These are phyloP conservation scores for Pyrenochaeta sp. DNA, from an alignment of 2,329 filamentous ascomycete genomes.

Conservation along the genomic window DNA sequence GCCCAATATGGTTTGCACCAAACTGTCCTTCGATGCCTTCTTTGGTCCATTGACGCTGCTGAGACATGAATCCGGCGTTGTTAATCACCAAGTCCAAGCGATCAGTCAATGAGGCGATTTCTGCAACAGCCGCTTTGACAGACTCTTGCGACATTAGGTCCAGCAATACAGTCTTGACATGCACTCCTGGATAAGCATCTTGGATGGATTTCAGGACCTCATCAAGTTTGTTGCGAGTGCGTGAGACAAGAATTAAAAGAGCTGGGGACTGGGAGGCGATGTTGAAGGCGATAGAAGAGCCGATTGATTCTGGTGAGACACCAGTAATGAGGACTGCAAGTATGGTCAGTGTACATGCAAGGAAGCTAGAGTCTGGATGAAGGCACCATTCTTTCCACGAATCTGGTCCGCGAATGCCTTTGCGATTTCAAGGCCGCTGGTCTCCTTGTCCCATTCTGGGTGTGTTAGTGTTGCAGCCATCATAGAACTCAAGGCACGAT, in stretches of 20 bases:
- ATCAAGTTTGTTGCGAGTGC: slow-evolving; percentile 54
- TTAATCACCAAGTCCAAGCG: slow-evolving; percentile 56
- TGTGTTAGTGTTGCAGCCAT: slow-evolving; percentile 43
- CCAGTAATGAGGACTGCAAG: slow-evolving; percentile 50
- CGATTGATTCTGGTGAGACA: slow-evolving; percentile 40
- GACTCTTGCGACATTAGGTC: slow-evolving; percentile 52
- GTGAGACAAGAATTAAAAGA: slow-evolving; percentile 50
- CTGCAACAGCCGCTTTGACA: slow-evolving; percentile 46
- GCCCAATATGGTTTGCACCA: slow-evolving; percentile 59
- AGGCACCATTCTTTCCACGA: slow-evolving; percentile 34
- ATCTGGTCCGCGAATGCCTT: slow-evolving; percentile 39
- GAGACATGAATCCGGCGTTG: slow-evolving; percentile 54
- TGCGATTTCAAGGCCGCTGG: slow-evolving; percentile 42
- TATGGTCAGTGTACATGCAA: slow-evolving; percentile 4
- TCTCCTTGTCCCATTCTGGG: slow-evolving; percentile 42
- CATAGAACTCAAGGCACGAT: neutral
- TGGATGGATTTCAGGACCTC: slow-evolving; percentile 49
- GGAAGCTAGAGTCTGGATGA: neutral
- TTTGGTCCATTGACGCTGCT: slow-evolving; percentile 38
- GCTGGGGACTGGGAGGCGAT: slow-evolving; percentile 38
- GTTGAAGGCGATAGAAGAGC: slow-evolving; percentile 36
- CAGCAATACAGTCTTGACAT: slow-evolving; percentile 33
- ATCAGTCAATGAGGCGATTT: slow-evolving; percentile 33
- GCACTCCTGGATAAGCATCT: slow-evolving; percentile 37
- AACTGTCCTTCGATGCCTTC: slow-evolving; percentile 60